A percentile compares a stretch with the other conserved stretches of the same genome.
Evolutionary conservation across 345 rosid genomes (phyloP).

Genomic region (Acer negundo): DNA sequence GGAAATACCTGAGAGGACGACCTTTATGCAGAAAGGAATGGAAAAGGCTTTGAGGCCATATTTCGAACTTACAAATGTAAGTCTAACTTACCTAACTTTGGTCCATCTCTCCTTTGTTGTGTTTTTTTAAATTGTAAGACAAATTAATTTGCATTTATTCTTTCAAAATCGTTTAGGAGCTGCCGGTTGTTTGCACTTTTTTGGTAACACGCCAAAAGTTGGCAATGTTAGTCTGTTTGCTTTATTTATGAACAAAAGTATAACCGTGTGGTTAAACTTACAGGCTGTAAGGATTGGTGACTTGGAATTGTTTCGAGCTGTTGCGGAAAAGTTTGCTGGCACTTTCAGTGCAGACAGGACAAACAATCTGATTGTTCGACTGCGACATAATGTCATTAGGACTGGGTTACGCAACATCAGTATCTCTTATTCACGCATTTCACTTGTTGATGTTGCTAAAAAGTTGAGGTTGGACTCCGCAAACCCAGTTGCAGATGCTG

Average conservation of each 20-base stretch:
- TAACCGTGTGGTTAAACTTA: slow-evolving; percentile 20
- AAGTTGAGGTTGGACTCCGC: slow-evolving; percentile 61
- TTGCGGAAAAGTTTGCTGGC: slow-evolving; percentile 67
- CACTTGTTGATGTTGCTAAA: slow-evolving; percentile 64
- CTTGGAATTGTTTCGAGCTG: slow-evolving; percentile 74
- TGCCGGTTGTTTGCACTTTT: no score
- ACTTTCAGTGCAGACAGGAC: slow-evolving; percentile 67
- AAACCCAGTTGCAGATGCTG: slow-evolving; percentile 74
- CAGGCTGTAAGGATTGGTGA: slow-evolving; percentile 93
- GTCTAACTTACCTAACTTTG: slow-evolving; percentile 24
- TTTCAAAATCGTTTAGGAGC: no score
- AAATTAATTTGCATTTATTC: not conserved
- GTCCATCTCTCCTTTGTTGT: not conserved
- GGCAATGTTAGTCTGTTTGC: not conserved
- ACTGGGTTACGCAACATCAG: slow-evolving; percentile 78
- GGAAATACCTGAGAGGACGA: slow-evolving; percentile 83
- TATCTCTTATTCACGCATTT: slow-evolving; percentile 77
- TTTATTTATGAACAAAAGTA: not conserved
- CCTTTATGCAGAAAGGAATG: slow-evolving; percentile 89
- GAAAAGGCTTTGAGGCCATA: slow-evolving; percentile 80
- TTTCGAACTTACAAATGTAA: slow-evolving; percentile 88
- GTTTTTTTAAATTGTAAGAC: not conserved
- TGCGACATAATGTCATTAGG: slow-evolving; percentile 81
- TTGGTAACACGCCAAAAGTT: no score
- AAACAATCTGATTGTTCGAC: slow-evolving; percentile 67